Percentiles rank a stretch among this genome's conserved stretches.
Conservation (phyloP, 2,329 filamentous ascomycete genomes). For the Coniochaeta sp. region DNA sequence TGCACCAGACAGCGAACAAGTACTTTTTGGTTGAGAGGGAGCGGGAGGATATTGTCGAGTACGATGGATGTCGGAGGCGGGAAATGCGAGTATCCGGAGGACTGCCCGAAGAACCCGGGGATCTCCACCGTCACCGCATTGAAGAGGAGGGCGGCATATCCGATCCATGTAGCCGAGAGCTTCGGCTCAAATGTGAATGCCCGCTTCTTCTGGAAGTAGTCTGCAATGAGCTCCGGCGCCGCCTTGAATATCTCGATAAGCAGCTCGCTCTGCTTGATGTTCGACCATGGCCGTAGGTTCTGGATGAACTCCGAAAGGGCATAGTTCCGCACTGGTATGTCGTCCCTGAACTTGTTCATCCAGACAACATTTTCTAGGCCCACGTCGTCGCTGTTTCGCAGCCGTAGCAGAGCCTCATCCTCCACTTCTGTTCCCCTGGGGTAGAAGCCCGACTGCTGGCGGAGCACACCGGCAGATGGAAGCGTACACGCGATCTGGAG, state of each 20-base stretch:
- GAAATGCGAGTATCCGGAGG: constrained; percentile 50
- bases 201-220: constrained; percentile 77
- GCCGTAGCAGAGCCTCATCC: constrained; percentile 28
- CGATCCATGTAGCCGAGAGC: constrained; percentile 88
- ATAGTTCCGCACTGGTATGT: constrained; percentile 71
- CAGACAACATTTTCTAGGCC: constrained; percentile 65
- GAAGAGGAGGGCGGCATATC: constrained; percentile 84
- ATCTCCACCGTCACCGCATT: constrained; percentile 69
- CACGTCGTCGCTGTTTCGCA: constrained; percentile 44
- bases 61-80: constrained; percentile 75
- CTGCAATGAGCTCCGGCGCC: constrained; percentile 78
- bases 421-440: constrained; percentile 61
- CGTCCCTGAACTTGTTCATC: constrained; percentile 58
- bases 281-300: constrained; percentile 76
- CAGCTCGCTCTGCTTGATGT: constrained; percentile 72
- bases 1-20: constrained; percentile 73
- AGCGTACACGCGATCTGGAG: constrained; percentile 70
- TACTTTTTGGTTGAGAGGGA: constrained; percentile 72
- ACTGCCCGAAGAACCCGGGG: constrained; percentile 64
- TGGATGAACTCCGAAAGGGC: constrained; percentile 73
- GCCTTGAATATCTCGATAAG: constrained; percentile 71
- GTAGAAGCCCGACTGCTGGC: constrained; percentile 78
- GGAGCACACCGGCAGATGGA: constrained; percentile 63
- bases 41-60: constrained; percentile 80
- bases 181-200: constrained; percentile 87